Evolutionary conservation across 2,329 filamentous ascomycete genomes (phyloP), one percentile per base, ranked within the genome.

Genomic region (Fusarium graminum): DNA sequence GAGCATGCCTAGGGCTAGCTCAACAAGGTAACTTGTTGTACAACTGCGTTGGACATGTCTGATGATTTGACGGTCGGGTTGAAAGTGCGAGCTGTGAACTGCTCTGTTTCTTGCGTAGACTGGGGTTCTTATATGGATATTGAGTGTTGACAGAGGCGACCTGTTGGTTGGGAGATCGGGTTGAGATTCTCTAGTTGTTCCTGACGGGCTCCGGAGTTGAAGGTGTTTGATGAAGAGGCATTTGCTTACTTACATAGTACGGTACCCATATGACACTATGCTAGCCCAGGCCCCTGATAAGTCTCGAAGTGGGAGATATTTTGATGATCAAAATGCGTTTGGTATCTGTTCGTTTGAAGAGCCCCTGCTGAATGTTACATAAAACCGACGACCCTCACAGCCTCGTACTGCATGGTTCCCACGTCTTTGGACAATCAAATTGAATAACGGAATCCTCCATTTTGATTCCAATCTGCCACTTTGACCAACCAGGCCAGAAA

Each of bases 401-500:
- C 4, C 61, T 64, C 13, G 74, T 71, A 22, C 55, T 72, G 5
- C 71, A 70, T 25, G 70, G 29, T 13, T 74, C 70, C 75, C 75
- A 77, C 4, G 58, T 67, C 41, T 75, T 66, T 13, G 73, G 69
- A 14, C 58, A 28, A 34, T 59, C 75, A 70, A 80, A 78, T 10
- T 59, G 63, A 22, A 79, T 59, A 1, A 71, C 64, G 1, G 78
- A 69, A 29, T 79, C 67, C 64, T 78, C 72, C 79, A 80, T 79
- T 68, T 74, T 77, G 19, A 79, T 36, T 0, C 76, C 79, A 6
- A 84, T 57, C 57, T 80, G 78, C 81, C 82, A 83, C 17, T 80
- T 74, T 16, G 78, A 75, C 12, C 82, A 63, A 2, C 78, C 79
- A 3, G 82, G 82, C 82, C 81, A 84, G 67, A 83, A 83, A 67